Percentiles rank a stretch among this genome's conserved stretches.
Evolutionary conservation across 2,329 filamentous ascomycete genomes (phyloP).

Genomic region (Ophiosphaerella korrae): DNA sequence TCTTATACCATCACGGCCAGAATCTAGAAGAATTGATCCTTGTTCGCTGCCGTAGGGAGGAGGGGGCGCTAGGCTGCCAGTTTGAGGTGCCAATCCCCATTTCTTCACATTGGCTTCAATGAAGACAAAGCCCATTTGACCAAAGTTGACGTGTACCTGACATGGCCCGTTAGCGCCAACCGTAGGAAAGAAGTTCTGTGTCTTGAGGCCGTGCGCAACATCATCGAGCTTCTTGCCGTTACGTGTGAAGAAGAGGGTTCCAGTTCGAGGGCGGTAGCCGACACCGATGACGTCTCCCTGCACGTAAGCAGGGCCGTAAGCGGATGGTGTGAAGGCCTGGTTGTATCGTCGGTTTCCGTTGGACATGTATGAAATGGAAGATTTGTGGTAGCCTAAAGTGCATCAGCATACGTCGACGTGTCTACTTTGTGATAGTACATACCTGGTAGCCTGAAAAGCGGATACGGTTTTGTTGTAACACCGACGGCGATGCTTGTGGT

Average conservation of each 20-base stretch:
- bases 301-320: conserved; percentile 82
- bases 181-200: conserved; percentile 96
- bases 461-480: conserved; percentile 96
- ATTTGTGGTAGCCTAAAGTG: conserved; percentile 80
- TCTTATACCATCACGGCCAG: conserved; percentile 64
- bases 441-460: conserved; percentile 92
- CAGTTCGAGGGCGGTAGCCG: conserved; percentile 91
- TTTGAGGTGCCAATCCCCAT: conserved; percentile 96
- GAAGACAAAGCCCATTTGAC: conserved; percentile 96
- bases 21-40: conserved; percentile 91
- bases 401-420: conserved; percentile 19
- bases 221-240: conserved; percentile 98
- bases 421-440: conserved; percentile 40
- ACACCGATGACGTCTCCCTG: conserved; percentile 97
- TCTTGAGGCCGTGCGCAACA: conserved; percentile 87
- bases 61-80: conserved; percentile 89
- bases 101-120: conserved; percentile 99
- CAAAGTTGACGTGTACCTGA: conserved; percentile 94
- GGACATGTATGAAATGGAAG: conserved; percentile 89
- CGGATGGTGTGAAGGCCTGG: conserved; percentile 81
- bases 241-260: conserved; percentile 95
- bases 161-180: conserved; percentile 95
- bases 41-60: conserved; percentile 97
- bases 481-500: conserved; percentile 85
- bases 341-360: conserved; percentile 86